A percentile compares a stretch with the other conserved stretches of the same genome.
Evolutionary conservation across 371 early-diverging fungal species (phyloP).

Genomic region (Choanephora cucurbitarum): DNA sequence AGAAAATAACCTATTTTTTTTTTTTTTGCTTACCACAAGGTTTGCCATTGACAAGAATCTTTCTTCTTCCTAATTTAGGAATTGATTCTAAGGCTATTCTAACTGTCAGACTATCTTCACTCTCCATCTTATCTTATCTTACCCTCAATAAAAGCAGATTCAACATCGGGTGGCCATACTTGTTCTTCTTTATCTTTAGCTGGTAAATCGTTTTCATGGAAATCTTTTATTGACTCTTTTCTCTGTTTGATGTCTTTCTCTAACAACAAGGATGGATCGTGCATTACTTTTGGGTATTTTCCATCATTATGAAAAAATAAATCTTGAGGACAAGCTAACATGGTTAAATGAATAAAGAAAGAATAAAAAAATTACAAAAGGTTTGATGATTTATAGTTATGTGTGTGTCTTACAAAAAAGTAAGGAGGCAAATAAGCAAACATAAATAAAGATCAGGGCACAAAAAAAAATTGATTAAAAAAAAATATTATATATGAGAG

Average conservation of each 20-base stretch:
- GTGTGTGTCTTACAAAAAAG: neutral
- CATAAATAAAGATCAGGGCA: slow-evolving; percentile 4
- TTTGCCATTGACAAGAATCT: slow-evolving; percentile 57
- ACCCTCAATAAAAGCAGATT: slow-evolving; percentile 69
- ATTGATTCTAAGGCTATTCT: slow-evolving; percentile 14
- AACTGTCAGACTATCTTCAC: too few relatives aligned
- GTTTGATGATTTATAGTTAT: slow-evolving; percentile 10
- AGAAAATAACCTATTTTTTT: neutral
- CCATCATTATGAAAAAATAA: slow-evolving; percentile 25
- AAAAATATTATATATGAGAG: slow-evolving; percentile 5
- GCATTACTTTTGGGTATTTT: slow-evolving; percentile 5
- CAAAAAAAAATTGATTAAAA: neutral
- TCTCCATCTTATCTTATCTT: too few relatives aligned
- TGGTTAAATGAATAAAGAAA: slow-evolving; percentile 5
- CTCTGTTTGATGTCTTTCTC: slow-evolving; percentile 19
- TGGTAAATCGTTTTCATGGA: slow-evolving; percentile 10
- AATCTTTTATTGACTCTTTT: slow-evolving; percentile 23
- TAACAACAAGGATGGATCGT: neutral
- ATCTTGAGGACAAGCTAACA: slow-evolving; percentile 39
- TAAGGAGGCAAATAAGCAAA: neutral
- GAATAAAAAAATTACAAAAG: slow-evolving; percentile 4
- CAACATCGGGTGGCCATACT: slow-evolving; percentile 69
- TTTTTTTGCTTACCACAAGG: slow-evolving; percentile 46
- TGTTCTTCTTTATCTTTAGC: slow-evolving; percentile 46
- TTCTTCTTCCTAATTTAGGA: slow-evolving; percentile 44